Base-by-base conservation (phyloP, 345 rosid genomes). In the Eucalyptus cloeziana region DNA sequence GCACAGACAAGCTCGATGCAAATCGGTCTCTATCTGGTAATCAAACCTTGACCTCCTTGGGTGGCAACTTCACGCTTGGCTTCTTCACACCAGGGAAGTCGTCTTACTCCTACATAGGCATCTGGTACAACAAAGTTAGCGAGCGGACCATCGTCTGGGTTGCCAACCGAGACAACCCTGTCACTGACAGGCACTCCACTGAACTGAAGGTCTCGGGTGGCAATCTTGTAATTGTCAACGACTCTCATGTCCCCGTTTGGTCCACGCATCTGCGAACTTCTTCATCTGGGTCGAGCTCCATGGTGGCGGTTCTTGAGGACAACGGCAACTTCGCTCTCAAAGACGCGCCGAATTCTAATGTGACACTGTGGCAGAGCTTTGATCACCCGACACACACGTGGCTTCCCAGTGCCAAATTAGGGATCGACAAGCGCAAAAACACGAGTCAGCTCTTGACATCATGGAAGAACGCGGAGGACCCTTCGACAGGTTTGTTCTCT, bases 401-500 rank as follows among this genome's bases (percentile, higher is more conserved):
- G 96, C 96, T 95, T 7, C 97, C 99, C 5, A 96, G 99, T 24
- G 93, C 91, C 7, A 96, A 92, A 85, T 13, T 97, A 67, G 93
- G 94, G 88, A 87, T 90, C 10, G 89, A 94, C 90, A 96, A 93
- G 89, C 89, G 69, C 51, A 93, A 93, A 33, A 89, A 89, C 2
- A 88, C 31, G 43, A 91, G 89, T 86, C 94, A 94, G 67, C 88
- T 69, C 45, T 94, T 97, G n/a, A 89, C 91, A 19, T 97, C 97
- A 3, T 97, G 97, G 97, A 95, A 91, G 89, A 96, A 89, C 88
- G 15, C 4, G 2, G 94, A 94, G 10, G 95, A 97, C 88, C 97
- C 98, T 21, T 91, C 97, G 19, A 94, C 94, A 8, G 99, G 99
- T 89, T 94, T 93, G 80, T 97, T 93, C 92, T 94, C 99, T 62